These are phyloP conservation scores for Metschnikowia anglica DNA, from an alignment of 805 yeast species.

Conservation along the genomic window DNA sequence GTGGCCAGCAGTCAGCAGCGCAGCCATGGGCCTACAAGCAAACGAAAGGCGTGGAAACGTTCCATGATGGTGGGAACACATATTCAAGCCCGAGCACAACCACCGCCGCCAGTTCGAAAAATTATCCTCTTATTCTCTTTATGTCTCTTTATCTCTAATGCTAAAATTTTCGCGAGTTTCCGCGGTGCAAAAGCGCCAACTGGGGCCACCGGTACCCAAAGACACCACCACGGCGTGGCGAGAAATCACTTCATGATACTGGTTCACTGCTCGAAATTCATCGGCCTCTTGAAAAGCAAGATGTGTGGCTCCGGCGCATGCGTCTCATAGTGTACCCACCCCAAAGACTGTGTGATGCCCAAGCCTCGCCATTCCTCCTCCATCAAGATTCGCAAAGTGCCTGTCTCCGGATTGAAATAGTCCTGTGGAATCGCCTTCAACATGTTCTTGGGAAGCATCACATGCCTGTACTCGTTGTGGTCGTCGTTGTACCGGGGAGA, in stretches of 20 bases:
- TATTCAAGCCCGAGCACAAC: too few species aligned
- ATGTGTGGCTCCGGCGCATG: slow-evolving; percentile 99
- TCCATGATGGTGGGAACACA: too few species aligned
- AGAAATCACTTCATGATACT: not conserved
- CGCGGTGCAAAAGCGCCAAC: too few species aligned
- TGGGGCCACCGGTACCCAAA: not conserved
- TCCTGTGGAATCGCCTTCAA: slow-evolving; percentile 90
- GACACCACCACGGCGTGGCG: not conserved
- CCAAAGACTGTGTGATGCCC: slow-evolving; percentile 95
- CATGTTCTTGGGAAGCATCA: slow-evolving; percentile 95
- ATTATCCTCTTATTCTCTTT: too few species aligned
- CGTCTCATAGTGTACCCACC: slow-evolving; percentile 97
- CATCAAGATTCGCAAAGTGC: slow-evolving; percentile 81
- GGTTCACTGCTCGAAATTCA: slow-evolving; percentile 52
- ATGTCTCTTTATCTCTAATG: too few species aligned
- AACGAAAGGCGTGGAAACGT: too few species aligned
- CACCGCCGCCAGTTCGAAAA: too few species aligned
- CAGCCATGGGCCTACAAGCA: too few species aligned
- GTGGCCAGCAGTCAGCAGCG: too few species aligned
- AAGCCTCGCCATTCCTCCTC: slow-evolving; percentile 99
- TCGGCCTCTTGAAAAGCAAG: slow-evolving; percentile 70
- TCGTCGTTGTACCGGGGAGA: slow-evolving; percentile 94
- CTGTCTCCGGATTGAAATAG: slow-evolving; percentile 89
- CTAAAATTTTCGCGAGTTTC: too few species aligned
- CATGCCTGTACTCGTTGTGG: slow-evolving; percentile 91